Conservation (phyloP, 768 basidiomycete genomes). For the Lactarius akahatsu region DNA sequence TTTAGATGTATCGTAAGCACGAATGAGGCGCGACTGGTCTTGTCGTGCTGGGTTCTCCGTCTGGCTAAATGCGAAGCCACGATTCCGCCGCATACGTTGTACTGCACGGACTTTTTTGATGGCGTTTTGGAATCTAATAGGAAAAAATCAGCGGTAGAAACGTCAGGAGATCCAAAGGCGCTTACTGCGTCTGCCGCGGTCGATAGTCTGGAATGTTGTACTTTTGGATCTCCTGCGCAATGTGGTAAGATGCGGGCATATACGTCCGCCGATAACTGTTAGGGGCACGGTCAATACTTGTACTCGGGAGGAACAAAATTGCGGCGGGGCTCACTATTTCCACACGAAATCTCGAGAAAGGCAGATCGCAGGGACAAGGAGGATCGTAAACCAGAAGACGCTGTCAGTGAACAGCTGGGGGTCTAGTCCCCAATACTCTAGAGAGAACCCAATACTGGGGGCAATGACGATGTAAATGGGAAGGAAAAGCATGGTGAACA, state of each 20-base stretch:
- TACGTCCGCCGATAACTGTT: slow-evolving; percentile 88
- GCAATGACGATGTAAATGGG: slow-evolving; percentile 88
- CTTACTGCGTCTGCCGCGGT: slow-evolving; percentile 94
- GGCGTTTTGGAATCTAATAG: slow-evolving; percentile 87
- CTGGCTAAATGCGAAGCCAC: slow-evolving; percentile 98
- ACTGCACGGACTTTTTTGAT: slow-evolving; percentile 99
- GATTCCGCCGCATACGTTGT: slow-evolving; percentile 92
- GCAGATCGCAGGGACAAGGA: slow-evolving; percentile 83
- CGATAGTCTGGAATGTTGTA: slow-evolving; percentile 97
- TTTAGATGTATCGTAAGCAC: slow-evolving; percentile 86
- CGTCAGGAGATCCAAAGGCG: slow-evolving; percentile 29
- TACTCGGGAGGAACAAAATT: background rate
- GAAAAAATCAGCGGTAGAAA: slow-evolving; percentile 24
- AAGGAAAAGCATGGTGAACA: slow-evolving; percentile 94
- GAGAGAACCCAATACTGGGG: slow-evolving; percentile 84
- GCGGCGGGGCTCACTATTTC: slow-evolving; percentile 79
- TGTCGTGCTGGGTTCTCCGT: slow-evolving; percentile 83
- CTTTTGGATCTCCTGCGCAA: slow-evolving; percentile 98
- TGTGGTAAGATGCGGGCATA: slow-evolving; percentile 89
- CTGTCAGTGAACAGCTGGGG: slow-evolving; percentile 84
- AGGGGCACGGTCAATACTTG: slow-evolving; percentile 23
- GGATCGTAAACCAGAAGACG: slow-evolving; percentile 86
- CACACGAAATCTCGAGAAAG: slow-evolving; percentile 87
- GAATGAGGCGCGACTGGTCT: slow-evolving; percentile 82
- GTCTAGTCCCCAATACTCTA: slow-evolving; percentile 87